Evolutionary conservation across 495 filamentous ascomycete species (phyloP), one percentile per base, ranked within the genome.

Genomic region (Amorphotheca resinae): DNA sequence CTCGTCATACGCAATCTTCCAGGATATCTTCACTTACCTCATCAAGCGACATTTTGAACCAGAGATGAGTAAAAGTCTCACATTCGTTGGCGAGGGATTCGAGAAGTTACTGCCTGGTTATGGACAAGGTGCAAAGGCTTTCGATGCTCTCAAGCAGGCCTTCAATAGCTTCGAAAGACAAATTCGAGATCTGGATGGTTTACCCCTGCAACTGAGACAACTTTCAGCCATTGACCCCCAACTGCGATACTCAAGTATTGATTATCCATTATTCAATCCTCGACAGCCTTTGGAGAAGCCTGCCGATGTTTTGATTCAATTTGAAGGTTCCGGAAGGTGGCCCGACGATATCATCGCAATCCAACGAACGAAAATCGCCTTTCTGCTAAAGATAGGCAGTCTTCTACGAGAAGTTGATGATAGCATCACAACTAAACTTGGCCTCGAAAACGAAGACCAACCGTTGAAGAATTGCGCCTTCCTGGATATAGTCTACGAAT

Each of bases 311-410:
- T 67, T 84, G 26, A 68, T 98, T 18, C 87, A 89, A 49, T 95
- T 98, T 52, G 91, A 98, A 64, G 84, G 82, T 23, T 96, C 93
- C 3, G 77, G 75, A 8, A 80, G 87, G 43, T 98, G 91, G 91
- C 93, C 91, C 0, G 87, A 96, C 50, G 82, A 89, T 53, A 63
- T 96, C 6, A 68, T 69, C 8, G 88, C 91, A 2, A 89, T 98
- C 33, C 91, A 96, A 57, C 74, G 84, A 58, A 89, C 88, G 9
- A 98, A 98, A 61, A 70, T 89, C 17, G 93, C 89, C 0, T 93
- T 98, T 55, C 70, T 96, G 1, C 56, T 93, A 5, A 88, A 83
- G 58, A 79, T 96, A 38, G 78, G 76, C 20, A 77, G 76, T 37
- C 70, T 82, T 0, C 60, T 98, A 7, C 67, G 79, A 46, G 60